phyloP scores from a whole-genome alignment of 208 protist species.

The Herpetomonas samuelpessoai region DNA sequence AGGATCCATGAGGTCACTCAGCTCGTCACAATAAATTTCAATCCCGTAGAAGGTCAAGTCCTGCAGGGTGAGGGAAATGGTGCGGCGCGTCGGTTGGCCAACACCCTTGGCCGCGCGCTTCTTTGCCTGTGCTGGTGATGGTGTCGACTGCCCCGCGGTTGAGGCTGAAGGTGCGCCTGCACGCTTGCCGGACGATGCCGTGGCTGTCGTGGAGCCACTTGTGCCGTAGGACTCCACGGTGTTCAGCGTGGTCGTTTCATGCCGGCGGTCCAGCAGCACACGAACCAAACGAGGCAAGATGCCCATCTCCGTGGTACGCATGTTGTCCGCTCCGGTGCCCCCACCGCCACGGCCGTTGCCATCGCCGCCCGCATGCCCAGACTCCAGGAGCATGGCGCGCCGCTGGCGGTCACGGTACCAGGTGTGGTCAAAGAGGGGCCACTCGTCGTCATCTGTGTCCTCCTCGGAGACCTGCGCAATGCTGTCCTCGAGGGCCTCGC shows the following conservation, averaged over 20 bases:
- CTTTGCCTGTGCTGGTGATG: neutral
- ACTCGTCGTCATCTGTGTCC: slow-evolving; percentile 1
- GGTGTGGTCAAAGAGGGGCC: slow-evolving; percentile 1
- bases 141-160: neutral
- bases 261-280: slow-evolving; percentile 70
- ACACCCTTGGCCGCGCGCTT: neutral
- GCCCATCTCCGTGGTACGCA: slow-evolving; percentile 38
- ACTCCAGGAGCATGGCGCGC: neutral
- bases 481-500: neutral
- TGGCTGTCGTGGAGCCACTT: neutral
- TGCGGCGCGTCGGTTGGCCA: slow-evolving; percentile 8
- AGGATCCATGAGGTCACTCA: slow-evolving; percentile 78
- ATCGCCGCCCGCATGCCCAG: neutral
- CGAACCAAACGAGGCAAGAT: slow-evolving; percentile 78
- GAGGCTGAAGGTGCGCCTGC: neutral
- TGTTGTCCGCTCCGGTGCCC: too few species aligned
- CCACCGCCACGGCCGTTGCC: neutral
- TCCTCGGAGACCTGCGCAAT: neutral
- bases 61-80: slow-evolving; percentile 46
- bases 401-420: slow-evolving; percentile 5
- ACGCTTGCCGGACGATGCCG: neutral
- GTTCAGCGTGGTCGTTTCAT: slow-evolving; percentile 39
- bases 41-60: slow-evolving; percentile 82
- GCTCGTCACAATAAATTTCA: slow-evolving; percentile 86
- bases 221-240: slow-evolving; percentile 13